These are phyloP conservation scores for Phellinidium pouzarii DNA, from an alignment of 1,284 basidiomycete genomes.

Conservation along the genomic window DNA sequence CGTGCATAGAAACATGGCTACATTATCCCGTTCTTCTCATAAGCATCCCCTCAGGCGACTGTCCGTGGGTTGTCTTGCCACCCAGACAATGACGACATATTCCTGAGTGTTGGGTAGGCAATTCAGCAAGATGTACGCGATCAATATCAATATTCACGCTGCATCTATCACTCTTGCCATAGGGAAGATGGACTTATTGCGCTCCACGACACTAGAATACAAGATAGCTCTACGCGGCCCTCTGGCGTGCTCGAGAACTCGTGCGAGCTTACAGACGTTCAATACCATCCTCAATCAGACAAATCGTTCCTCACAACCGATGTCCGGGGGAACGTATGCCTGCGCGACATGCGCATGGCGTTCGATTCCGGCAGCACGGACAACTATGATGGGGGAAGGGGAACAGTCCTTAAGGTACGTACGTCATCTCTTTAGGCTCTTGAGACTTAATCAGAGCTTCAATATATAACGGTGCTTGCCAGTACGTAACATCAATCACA, in stretches of 20 bases:
- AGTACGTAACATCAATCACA: constrained; percentile 64
- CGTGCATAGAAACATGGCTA: constrained; percentile 23
- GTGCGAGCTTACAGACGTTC: constrained; percentile 52
- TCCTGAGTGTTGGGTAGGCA: constrained; percentile 57
- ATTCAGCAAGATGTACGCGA: neutral
- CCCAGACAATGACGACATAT: constrained; percentile 55
- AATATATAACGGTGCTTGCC: neutral
- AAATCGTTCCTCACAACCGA: constrained; percentile 65
- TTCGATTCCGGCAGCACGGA: constrained; percentile 53
- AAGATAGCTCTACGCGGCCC: constrained; percentile 30
- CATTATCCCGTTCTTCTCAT: constrained; percentile 11
- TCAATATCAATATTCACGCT: constrained; percentile 6
- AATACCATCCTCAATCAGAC: constrained; percentile 57
- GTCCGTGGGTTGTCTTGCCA: constrained; percentile 58
- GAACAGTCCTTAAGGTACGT: neutral
- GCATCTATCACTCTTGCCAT: constrained; percentile 4
- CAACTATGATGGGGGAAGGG: neutral
- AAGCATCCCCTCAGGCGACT: constrained; percentile 40
- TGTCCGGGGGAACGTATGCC: constrained; percentile 45
- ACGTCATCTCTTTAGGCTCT: no score
- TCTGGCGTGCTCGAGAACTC: constrained; percentile 45
- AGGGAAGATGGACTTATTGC: constrained; percentile 66
- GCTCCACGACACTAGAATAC: constrained; percentile 46
- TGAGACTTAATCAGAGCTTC: neutral
- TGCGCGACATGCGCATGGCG: constrained; percentile 73